Evolutionary conservation across 2,329 filamentous ascomycete genomes (phyloP).

Genomic region (Dactylonectria estremocensis): DNA sequence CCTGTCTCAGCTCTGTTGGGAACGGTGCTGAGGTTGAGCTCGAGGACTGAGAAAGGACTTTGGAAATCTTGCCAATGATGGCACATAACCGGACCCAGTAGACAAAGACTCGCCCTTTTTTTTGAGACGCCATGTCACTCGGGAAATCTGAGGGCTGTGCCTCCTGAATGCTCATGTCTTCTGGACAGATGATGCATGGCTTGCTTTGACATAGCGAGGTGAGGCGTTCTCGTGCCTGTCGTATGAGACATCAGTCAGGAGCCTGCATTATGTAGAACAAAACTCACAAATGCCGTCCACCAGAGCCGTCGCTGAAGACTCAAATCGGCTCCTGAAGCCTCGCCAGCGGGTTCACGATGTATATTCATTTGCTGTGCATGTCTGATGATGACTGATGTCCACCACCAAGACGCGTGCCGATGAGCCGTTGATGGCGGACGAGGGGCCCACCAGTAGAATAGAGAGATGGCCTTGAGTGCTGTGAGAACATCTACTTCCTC

Average conservation of each 20-base stretch:
- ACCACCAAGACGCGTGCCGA: constrained; percentile 61
- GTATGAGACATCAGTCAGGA: constrained; percentile 37
- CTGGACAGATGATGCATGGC: constrained; percentile 59
- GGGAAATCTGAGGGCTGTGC: constrained; percentile 58
- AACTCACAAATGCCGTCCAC: constrained; percentile 43
- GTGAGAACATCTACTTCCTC: constrained; percentile 56
- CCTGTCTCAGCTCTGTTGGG: constrained; percentile 34
- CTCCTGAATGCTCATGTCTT: constrained; percentile 58
- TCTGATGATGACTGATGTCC: constrained; percentile 60
- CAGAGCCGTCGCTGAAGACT: constrained; percentile 37
- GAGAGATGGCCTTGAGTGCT: constrained; percentile 54
- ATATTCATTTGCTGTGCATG: constrained; percentile 62
- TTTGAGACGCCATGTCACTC: constrained; percentile 47
- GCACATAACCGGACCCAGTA: constrained; percentile 59
- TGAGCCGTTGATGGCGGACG: constrained; percentile 55
- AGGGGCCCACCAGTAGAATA: constrained; percentile 64
- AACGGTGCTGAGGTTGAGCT: constrained; percentile 26
- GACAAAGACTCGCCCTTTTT: constrained; percentile 58
- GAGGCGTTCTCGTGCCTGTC: constrained; percentile 40
- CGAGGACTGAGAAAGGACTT: constrained; percentile 49
- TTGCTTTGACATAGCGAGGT: constrained; percentile 61
- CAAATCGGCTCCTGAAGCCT: constrained; percentile 34
- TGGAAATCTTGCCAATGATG: constrained; percentile 58
- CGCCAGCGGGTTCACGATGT: constrained; percentile 55
- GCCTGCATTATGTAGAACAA: neutral